phyloP scores from a whole-genome alignment of 352 stramenopile species.

The Elongisporangium anandrum region DNA sequence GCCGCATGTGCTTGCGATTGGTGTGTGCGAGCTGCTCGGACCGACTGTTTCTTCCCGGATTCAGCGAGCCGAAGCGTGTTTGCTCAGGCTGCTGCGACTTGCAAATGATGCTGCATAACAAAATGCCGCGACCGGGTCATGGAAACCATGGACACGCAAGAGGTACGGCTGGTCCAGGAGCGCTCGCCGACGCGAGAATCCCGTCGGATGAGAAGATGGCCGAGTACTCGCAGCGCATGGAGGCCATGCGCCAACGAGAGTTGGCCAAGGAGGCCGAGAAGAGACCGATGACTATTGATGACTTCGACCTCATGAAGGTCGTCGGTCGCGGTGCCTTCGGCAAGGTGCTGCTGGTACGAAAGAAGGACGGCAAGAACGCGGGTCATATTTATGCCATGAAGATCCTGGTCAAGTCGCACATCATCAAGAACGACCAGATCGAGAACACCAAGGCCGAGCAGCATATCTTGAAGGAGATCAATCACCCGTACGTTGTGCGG shows the following conservation, averaged over 20 bases:
- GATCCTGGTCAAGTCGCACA: slow-evolving; percentile 91
- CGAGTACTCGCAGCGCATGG: slow-evolving; percentile 61
- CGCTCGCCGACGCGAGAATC: slow-evolving; percentile 13
- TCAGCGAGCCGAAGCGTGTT: slow-evolving; percentile 84
- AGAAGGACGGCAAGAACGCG: slow-evolving; percentile 85
- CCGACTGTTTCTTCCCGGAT: slow-evolving; percentile 79
- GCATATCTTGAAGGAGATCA: slow-evolving; percentile 89
- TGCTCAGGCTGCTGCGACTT: slow-evolving; percentile 83
- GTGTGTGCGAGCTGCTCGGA: slow-evolving; percentile 86
- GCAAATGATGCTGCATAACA: slow-evolving; percentile 88
- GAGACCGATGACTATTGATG: slow-evolving; percentile 77
- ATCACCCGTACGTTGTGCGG: slow-evolving; percentile 83
- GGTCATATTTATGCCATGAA: slow-evolving; percentile 93
- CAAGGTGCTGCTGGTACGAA: slow-evolving; percentile 93
- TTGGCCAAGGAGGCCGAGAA: slow-evolving; percentile 65
- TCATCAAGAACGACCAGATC: slow-evolving; percentile 93
- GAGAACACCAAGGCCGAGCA: slow-evolving; percentile 89
- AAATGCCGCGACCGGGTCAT: slow-evolving; percentile 52
- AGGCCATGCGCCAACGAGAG: slow-evolving; percentile 78
- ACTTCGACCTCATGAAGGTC: slow-evolving; percentile 95
- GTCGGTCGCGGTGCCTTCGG: slow-evolving; percentile 94
- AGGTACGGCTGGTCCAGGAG: slow-evolving; percentile 9
- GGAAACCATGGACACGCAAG: neutral
- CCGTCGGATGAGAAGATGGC: slow-evolving; percentile 58
- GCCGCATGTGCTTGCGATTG: slow-evolving; percentile 80